Evolutionary conservation across 768 basidiomycete species (phyloP).

Genomic region (Suillus tomentosus): DNA sequence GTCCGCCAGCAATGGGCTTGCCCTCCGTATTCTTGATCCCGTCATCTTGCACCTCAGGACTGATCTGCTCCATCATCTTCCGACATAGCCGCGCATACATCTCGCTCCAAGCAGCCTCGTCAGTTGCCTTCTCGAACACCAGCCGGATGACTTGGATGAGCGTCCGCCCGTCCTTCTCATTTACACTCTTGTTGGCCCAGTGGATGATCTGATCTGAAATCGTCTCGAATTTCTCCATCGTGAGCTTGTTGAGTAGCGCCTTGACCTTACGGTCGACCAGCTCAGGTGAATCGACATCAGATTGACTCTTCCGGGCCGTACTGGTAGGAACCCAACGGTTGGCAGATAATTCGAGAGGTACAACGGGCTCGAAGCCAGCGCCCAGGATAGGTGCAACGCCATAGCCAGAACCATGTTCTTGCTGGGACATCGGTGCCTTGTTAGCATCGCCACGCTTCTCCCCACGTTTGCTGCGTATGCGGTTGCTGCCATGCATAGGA

Average conservation of each 20-base stretch:
- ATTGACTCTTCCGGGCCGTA: slow-evolving; percentile 43
- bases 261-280: slow-evolving; percentile 94
- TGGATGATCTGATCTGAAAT: slow-evolving; percentile 94
- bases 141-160: slow-evolving; percentile 95
- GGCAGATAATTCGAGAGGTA: slow-evolving; percentile 73
- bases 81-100: slow-evolving; percentile 97
- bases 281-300: slow-evolving; percentile 73
- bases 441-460: slow-evolving; percentile 65
- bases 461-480: slow-evolving; percentile 84
- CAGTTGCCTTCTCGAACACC: slow-evolving; percentile 96
- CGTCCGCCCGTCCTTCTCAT: slow-evolving; percentile 91
- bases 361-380: slow-evolving; percentile 61
- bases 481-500: slow-evolving; percentile 45
- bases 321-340: slow-evolving; percentile 76
- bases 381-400: slow-evolving; percentile 34
- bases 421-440: slow-evolving; percentile 40
- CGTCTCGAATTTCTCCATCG: slow-evolving; percentile 94
- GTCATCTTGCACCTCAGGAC: slow-evolving; percentile 84
- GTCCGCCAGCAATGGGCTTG: slow-evolving; percentile 89
- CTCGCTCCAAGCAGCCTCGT: slow-evolving; percentile 93
- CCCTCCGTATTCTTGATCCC: slow-evolving; percentile 80
- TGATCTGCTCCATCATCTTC: slow-evolving; percentile 95
- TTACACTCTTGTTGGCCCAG: slow-evolving; percentile 93
- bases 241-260: slow-evolving; percentile 89
- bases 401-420: slow-evolving; percentile 40